Percentiles rank a stretch among this genome's conserved stretches.
phyloP scores from a whole-genome alignment of 306 rosid species.

The Morella rubra region DNA sequence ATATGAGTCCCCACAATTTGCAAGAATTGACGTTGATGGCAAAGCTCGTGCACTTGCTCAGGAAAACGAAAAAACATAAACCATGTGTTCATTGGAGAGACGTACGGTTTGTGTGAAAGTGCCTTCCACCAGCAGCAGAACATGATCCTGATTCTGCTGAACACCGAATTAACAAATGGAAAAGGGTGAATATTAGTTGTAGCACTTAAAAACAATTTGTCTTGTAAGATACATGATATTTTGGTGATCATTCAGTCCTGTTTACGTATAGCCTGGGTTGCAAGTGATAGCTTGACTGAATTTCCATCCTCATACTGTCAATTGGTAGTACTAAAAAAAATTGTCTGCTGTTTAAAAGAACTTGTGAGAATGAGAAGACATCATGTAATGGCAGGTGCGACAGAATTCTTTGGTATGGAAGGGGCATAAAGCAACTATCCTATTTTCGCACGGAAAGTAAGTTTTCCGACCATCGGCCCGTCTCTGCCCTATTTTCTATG shows the following conservation, averaged over 20 bases:
- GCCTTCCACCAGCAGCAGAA: too few species aligned
- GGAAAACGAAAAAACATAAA: too few species aligned
- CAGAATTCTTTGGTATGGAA: conserved; percentile 88
- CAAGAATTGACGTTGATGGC: too few species aligned
- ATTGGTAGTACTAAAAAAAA: background rate
- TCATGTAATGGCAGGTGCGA: conserved; percentile 72
- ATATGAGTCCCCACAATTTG: background rate
- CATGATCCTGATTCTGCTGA: too few species aligned
- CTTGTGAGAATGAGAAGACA: conserved; percentile 6
- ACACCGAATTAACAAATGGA: too few species aligned
- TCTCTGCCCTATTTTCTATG: conserved; percentile 83
- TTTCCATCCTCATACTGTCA: background rate
- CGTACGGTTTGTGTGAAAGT: too few species aligned
- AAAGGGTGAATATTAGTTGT: too few species aligned
- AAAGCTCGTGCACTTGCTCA: too few species aligned
- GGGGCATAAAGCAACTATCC: conserved; percentile 78
- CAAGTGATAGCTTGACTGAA: conserved; percentile 1
- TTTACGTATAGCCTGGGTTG: conserved; percentile 12
- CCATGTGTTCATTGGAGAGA: too few species aligned
- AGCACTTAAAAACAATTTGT: too few species aligned
- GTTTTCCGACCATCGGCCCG: conserved; percentile 97
- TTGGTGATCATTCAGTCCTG: too few species aligned
- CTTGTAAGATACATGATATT: too few species aligned
- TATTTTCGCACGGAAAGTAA: conserved; percentile 86
- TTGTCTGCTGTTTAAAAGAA: background rate